These are phyloP conservation scores for Uromyces viciae-fabae DNA, from an alignment of 1,284 basidiomycete genomes.

Conservation along the genomic window DNA sequence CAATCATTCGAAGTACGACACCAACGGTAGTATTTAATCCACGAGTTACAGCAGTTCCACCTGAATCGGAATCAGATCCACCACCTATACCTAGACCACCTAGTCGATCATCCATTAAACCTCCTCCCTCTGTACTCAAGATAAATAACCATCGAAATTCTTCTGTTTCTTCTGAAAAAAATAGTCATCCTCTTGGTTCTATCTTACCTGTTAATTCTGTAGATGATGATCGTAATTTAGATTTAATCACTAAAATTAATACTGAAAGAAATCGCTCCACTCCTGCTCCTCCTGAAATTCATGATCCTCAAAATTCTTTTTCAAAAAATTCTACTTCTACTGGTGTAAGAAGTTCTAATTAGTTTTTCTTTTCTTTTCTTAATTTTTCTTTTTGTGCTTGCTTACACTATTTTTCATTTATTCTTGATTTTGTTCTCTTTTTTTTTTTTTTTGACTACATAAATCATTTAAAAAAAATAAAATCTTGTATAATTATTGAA, in stretches of 20 bases:
- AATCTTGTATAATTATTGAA: no score
- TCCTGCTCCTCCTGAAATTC: background rate
- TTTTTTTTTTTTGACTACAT: background rate
- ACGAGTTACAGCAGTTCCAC: conserved; percentile 24
- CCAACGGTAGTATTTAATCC: conserved; percentile 26
- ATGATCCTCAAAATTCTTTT: background rate
- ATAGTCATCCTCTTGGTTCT: no score
- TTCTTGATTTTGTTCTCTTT: background rate
- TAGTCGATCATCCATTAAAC: background rate
- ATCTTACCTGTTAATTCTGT: no score
- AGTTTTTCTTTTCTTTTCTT: background rate
- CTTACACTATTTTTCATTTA: background rate
- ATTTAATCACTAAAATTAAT: conserved; percentile 31
- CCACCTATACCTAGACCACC: background rate
- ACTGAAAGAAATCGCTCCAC: conserved; percentile 33
- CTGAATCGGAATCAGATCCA: conserved; percentile 5
- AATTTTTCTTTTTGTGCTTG: background rate
- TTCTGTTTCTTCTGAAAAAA: background rate
- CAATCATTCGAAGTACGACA: background rate
- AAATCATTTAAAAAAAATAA: no score
- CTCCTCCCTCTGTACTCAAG: conserved; percentile 21
- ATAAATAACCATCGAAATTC: background rate
- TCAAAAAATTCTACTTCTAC: no score
- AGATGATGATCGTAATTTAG: background rate
- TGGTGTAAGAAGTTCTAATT: background rate